Percentiles rank a stretch among this genome's conserved stretches.
Conservation (phyloP, 2,329 filamentous ascomycete genomes). For the Aureobasidium vineae region DNA sequence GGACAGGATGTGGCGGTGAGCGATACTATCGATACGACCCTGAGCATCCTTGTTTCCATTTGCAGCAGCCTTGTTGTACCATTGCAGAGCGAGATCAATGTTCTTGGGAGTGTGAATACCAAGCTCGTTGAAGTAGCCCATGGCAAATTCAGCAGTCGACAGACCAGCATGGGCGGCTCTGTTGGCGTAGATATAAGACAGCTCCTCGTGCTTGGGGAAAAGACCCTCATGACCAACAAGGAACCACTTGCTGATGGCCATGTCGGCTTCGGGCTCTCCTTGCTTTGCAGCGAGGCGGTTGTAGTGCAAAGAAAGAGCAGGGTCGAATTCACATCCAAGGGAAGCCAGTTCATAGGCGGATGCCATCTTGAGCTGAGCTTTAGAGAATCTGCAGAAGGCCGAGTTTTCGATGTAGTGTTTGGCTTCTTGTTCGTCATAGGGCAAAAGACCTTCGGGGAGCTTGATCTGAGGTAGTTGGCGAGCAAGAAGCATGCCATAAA, state of each 20-base stretch:
- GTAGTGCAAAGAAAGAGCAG: constrained; percentile 89
- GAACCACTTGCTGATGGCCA: constrained; percentile 98
- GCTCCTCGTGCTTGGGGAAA: constrained; percentile 92
- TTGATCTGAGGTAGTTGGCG: constrained; percentile 87
- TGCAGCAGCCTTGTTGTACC: constrained; percentile 87
- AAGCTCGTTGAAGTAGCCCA: constrained; percentile 97
- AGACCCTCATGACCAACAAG: constrained; percentile 89
- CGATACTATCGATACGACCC: constrained; percentile 77
- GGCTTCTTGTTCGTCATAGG: constrained; percentile 69
- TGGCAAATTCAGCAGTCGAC: constrained; percentile 88
- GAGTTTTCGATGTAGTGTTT: constrained; percentile 93
- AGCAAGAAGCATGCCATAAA: constrained; percentile 84
- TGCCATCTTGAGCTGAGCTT: constrained; percentile 96
- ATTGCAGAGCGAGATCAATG: constrained; percentile 74
- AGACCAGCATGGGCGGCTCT: constrained; percentile 79
- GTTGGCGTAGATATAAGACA: constrained; percentile 88
- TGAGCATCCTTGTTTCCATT: constrained; percentile 90
- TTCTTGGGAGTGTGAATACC: constrained; percentile 88
- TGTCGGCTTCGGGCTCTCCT: constrained; percentile 87
- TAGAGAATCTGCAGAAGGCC: constrained; percentile 91
- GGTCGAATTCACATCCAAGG: constrained; percentile 91
- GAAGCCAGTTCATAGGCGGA: constrained; percentile 93
- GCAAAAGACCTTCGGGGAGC: constrained; percentile 69
- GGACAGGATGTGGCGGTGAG: constrained; percentile 71
- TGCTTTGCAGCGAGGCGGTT: constrained; percentile 90